A percentile compares a stretch with the other conserved stretches of the same genome.
Evolutionary conservation across 352 stramenopile species (phyloP).

Genomic region (Pythium periplocum): DNA sequence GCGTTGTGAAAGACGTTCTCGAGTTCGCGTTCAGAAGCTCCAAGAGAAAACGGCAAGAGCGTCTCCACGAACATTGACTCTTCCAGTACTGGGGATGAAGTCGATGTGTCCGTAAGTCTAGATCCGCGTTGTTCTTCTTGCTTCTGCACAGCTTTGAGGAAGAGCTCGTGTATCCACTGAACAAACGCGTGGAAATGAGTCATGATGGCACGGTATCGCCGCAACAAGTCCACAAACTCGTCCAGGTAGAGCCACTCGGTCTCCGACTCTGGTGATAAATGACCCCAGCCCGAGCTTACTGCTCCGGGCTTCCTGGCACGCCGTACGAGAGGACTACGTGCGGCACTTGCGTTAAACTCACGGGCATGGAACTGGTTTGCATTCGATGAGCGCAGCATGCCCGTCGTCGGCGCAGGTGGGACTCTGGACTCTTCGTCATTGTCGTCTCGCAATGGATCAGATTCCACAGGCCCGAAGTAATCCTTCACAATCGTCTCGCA

Average conservation of each 20-base stretch:
- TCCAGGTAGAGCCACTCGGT: conserved; percentile 51
- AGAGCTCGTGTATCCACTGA: conserved; percentile 51
- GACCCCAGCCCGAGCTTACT: not conserved
- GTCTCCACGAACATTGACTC: conserved; percentile 42
- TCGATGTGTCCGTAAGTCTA: not conserved
- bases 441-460: not conserved
- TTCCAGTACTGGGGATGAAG: conserved; percentile 24
- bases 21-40: conserved; percentile 44
- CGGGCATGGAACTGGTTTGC: conserved; percentile 55
- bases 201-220: conserved; percentile 58
- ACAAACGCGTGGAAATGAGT: conserved; percentile 61
- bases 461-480: conserved; percentile 17
- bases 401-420: not conserved
- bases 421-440: conserved; percentile 11
- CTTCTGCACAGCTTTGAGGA: conserved; percentile 20
- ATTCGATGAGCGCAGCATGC: conserved; percentile 35
- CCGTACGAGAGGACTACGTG: conserved; percentile 42
- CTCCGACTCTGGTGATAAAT: not conserved
- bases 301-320: conserved; percentile 12
- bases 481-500: conserved; percentile 43
- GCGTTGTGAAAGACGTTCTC: conserved; percentile 65
- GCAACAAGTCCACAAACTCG: conserved; percentile 49
- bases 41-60: conserved; percentile 37
- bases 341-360: conserved; percentile 37
- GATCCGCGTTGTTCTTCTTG: not conserved